A percentile compares a stretch with the other conserved stretches of the same genome.
Evolutionary conservation across 1,284 basidiomycete species (phyloP).

Genomic region (Ustilago bromivora): DNA sequence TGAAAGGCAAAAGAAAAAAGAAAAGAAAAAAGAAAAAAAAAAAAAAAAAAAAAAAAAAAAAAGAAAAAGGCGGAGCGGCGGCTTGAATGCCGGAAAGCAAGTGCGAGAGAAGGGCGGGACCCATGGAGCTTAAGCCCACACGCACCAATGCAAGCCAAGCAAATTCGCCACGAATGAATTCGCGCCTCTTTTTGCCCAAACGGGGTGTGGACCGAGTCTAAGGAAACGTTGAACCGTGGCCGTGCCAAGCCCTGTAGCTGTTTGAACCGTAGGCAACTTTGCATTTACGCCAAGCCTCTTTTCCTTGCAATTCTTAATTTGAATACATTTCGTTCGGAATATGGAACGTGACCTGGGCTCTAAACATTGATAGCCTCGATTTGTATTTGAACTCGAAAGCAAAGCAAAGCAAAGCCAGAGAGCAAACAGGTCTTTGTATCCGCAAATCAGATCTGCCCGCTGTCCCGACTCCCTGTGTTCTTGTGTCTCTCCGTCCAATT

Average conservation of each 20-base stretch:
- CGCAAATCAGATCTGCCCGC: constrained; percentile 1
- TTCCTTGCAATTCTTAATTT: constrained; percentile 4
- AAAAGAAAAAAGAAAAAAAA: no score
- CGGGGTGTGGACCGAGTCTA: constrained; percentile 25
- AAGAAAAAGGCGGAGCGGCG: constrained; percentile 34
- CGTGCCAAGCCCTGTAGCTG: constrained; percentile 41
- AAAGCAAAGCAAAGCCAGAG: background rate
- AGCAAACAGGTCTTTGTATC: background rate
- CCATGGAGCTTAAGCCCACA: background rate
- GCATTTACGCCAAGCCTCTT: constrained; percentile 27
- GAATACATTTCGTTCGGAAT: constrained; percentile 1
- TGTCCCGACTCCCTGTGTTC: background rate
- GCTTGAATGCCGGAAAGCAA: constrained; percentile 20
- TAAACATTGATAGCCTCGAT: background rate
- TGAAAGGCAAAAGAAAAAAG: background rate
- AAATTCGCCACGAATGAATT: background rate
- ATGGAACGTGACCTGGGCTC: background rate
- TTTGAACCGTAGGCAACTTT: constrained; percentile 36
- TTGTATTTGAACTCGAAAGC: constrained; percentile 6
- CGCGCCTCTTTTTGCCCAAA: constrained; percentile 2
- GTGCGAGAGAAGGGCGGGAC: background rate
- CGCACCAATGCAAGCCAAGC: background rate
- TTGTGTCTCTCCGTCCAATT: background rate
- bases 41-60: no score
- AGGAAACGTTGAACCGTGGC: constrained; percentile 13